Percentiles rank a stretch among this genome's conserved stretches.
Evolutionary conservation across 108 stramenopile genomes (phyloP).

Genomic region (Discostella pseudostelligera): DNA sequence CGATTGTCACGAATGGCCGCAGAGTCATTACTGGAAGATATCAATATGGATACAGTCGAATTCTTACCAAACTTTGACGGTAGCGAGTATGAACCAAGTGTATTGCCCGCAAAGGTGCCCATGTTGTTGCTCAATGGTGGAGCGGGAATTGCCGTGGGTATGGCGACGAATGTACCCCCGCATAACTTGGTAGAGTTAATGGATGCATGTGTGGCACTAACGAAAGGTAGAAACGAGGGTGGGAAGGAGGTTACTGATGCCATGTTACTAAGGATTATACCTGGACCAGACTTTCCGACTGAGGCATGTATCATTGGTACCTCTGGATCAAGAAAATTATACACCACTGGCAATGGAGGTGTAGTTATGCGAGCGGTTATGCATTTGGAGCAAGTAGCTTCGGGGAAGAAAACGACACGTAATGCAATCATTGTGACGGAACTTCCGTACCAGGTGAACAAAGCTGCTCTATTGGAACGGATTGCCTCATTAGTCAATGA

Average conservation of each 20-base stretch:
- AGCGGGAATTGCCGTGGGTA: slow-evolving; percentile 93
- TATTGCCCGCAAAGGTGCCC: slow-evolving; percentile 90
- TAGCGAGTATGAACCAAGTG: slow-evolving; percentile 89
- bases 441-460: slow-evolving; percentile 95
- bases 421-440: slow-evolving; percentile 94
- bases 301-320: slow-evolving; percentile 86
- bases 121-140: slow-evolving; percentile 92
- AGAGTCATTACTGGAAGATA: slow-evolving; percentile 81
- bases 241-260: slow-evolving; percentile 67
- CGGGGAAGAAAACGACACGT: slow-evolving; percentile 55
- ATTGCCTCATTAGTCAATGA: slow-evolving; percentile 95
- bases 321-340: slow-evolving; percentile 72
- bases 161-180: slow-evolving; percentile 97
- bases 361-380: slow-evolving; percentile 84
- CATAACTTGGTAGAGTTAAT: slow-evolving; percentile 94
- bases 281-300: slow-evolving; percentile 97
- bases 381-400: slow-evolving; percentile 75
- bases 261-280: slow-evolving; percentile 73
- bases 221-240: slow-evolving; percentile 47
- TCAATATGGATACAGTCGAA: slow-evolving; percentile 81
- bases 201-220: slow-evolving; percentile 73
- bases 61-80: slow-evolving; percentile 93
- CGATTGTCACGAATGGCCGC: slow-evolving; percentile 73
- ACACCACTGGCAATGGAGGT: slow-evolving; percentile 91
- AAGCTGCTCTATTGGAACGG: slow-evolving; percentile 91